phyloP scores from a whole-genome alignment of 2,329 filamentous ascomycete genomes.

The Calonectria fujianensis region DNA sequence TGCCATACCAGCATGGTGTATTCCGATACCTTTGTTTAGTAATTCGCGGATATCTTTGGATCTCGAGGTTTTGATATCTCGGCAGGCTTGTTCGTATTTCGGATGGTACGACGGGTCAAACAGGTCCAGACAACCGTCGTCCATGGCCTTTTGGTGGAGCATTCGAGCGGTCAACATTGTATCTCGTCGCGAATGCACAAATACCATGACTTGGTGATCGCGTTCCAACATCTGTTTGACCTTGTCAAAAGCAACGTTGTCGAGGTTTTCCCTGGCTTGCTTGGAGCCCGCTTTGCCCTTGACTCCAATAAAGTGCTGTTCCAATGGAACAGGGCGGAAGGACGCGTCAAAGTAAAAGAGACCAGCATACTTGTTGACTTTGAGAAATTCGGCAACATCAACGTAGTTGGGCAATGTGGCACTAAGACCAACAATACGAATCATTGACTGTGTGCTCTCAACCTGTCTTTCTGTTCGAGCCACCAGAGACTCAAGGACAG shows the following conservation, averaged over 20 bases:
- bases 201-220: conserved; percentile 99
- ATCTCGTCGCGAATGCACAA: conserved; percentile 97
- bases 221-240: conserved; percentile 92
- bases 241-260: conserved; percentile 92
- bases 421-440: conserved; percentile 95
- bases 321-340: conserved; percentile 94
- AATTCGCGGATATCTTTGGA: conserved; percentile 92
- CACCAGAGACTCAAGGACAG: conserved; percentile 96
- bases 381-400: conserved; percentile 97
- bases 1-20: conserved; percentile 98
- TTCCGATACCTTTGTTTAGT: conserved; percentile 91
- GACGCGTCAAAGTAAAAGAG: conserved; percentile 98
- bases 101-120: conserved; percentile 89
- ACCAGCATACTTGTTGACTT: conserved; percentile 93
- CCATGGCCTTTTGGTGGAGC: conserved; percentile 89
- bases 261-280: conserved; percentile 90
- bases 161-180: conserved; percentile 91
- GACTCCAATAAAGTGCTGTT: conserved; percentile 98
- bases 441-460: conserved; percentile 97
- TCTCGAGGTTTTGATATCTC: conserved; percentile 89
- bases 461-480: conserved; percentile 96
- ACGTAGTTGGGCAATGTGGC: conserved; percentile 97
- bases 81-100: conserved; percentile 85
- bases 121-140: conserved; percentile 85
- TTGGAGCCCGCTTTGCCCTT: conserved; percentile 91